Conservation (phyloP, 768 basidiomycete species). For the Leucocoprinus birnbaumii region DNA sequence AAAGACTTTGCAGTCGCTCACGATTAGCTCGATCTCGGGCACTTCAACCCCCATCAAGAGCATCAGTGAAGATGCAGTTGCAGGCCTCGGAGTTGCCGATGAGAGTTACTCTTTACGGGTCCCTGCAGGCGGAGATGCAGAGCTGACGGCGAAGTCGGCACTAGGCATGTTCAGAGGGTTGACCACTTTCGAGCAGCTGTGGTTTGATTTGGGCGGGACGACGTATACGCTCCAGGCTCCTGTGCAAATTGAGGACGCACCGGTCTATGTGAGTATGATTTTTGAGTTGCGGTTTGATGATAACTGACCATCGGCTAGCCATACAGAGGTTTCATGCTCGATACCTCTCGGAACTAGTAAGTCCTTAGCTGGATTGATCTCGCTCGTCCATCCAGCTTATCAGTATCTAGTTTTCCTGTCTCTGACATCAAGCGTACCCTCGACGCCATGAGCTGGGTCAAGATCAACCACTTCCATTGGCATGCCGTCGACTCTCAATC, state of each 20-base stretch:
- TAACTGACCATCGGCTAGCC: conserved; percentile 35
- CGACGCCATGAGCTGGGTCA: conserved; percentile 76
- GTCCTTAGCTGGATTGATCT: conserved; percentile 18
- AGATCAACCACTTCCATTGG: conserved; percentile 81
- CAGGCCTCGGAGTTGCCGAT: conserved; percentile 42
- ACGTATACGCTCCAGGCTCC: conserved; percentile 57
- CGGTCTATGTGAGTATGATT: conserved; percentile 55
- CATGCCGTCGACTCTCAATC: conserved; percentile 79
- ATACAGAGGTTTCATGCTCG: conserved; percentile 77
- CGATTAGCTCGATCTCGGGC: conserved; percentile 32
- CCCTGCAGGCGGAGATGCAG: conserved; percentile 51
- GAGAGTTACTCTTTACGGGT: conserved; percentile 62
- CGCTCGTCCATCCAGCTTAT: neutral
- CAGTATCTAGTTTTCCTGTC: conserved; percentile 49
- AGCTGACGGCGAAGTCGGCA: conserved; percentile 56
- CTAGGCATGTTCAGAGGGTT: conserved; percentile 70
- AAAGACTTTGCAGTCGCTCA: conserved; percentile 37
- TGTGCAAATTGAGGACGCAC: conserved; percentile 51
- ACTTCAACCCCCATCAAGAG: conserved; percentile 23
- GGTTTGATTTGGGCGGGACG: conserved; percentile 55
- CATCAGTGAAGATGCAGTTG: conserved; percentile 53
- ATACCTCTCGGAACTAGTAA: conserved; percentile 76
- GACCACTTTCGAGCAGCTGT: conserved; percentile 72
- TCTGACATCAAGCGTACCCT: conserved; percentile 64
- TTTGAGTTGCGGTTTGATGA: neutral